phyloP scores from a whole-genome alignment of 345 rosid genomes.

The Syzygium jambos region DNA sequence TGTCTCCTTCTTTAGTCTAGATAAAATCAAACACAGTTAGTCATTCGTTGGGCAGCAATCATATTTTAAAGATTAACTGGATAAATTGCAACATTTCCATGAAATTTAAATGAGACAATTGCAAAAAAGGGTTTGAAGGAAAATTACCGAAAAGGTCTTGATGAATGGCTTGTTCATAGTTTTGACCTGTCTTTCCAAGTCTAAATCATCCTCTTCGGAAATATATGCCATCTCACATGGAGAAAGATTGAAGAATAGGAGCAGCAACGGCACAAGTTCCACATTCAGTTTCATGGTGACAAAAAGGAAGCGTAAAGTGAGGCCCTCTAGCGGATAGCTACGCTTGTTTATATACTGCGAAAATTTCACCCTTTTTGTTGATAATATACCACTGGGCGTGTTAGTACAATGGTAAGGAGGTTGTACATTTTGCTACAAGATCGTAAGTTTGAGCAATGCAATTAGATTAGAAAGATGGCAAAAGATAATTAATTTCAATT shows the following conservation, averaged over 20 bases:
- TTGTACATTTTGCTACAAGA: neutral
- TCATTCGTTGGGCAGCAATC: neutral
- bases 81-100: neutral
- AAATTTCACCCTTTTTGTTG: neutral
- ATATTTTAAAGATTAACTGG: neutral
- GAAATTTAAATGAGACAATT: neutral
- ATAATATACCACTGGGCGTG: neutral
- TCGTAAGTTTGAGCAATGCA: neutral
- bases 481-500: neutral
- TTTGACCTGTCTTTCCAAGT: neutral
- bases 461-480: neutral
- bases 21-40: neutral
- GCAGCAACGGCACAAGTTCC: neutral
- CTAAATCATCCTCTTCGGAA: neutral
- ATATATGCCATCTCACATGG: neutral
- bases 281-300: neutral
- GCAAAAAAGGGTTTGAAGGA: neutral
- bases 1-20: neutral
- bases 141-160: neutral
- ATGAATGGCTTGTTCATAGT: neutral
- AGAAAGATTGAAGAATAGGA: neutral
- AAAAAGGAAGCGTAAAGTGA: neutral
- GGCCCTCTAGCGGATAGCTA: neutral
- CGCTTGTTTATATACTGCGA: neutral
- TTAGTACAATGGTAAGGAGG: neutral